phyloP scores from a whole-genome alignment of 192 early-diverging fungal genomes.

The Ambispora gerdemannii region DNA sequence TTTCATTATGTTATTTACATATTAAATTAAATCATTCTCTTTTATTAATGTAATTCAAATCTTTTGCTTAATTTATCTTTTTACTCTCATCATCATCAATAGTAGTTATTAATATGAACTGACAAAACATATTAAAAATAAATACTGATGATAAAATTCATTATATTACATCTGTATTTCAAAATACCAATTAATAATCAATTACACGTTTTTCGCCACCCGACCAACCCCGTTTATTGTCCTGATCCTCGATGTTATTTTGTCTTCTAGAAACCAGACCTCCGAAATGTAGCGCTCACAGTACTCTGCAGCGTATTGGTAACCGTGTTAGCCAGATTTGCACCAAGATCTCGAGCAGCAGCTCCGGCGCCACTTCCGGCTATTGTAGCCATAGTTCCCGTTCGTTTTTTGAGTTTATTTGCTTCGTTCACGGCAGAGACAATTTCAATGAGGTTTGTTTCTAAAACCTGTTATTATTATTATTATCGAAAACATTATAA shows the following conservation, averaged over 20 bases:
- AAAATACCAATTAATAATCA: neutral
- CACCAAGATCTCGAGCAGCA: constrained; percentile 7
- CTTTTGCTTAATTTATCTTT: too few relatives aligned
- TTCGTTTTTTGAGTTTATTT: constrained; percentile 54
- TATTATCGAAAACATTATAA: constrained; percentile 64
- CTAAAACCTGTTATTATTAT: constrained; percentile 53
- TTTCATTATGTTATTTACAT: too few relatives aligned
- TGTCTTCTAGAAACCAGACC: constrained; percentile 1
- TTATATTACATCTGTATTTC: too few relatives aligned
- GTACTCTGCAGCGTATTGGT: neutral
- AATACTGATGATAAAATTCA: too few relatives aligned
- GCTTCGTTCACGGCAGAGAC: constrained; percentile 66
- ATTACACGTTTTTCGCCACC: neutral
- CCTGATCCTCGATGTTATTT: neutral
- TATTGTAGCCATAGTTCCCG: constrained; percentile 24
- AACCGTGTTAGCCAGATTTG: neutral
- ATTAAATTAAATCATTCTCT: too few relatives aligned
- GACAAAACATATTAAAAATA: too few relatives aligned
- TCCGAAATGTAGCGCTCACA: constrained; percentile 3
- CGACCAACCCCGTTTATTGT: neutral
- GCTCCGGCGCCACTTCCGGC: constrained; percentile 10
- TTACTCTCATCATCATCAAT: too few relatives aligned
- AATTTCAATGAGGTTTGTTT: constrained; percentile 77
- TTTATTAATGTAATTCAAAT: too few relatives aligned
- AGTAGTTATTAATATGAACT: too few relatives aligned